Base-by-base conservation (phyloP, 306 rosid genomes). In the Elaeagnus macrophylla region DNA sequence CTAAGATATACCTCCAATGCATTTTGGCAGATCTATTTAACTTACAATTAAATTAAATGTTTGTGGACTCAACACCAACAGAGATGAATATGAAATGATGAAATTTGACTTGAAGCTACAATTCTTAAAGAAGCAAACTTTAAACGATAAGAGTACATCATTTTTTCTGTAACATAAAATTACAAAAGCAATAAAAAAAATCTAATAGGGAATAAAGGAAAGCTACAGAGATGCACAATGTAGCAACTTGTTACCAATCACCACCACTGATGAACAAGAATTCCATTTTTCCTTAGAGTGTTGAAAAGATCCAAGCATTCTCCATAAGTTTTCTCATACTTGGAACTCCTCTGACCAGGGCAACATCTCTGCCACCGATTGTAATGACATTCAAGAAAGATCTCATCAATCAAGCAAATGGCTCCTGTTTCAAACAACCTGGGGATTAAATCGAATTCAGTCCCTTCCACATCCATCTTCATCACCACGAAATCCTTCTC, bases 391-490 rank as follows among this genome's bases (percentile, higher is more conserved):
- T 91, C 99, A 3, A 91, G 96, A 65, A 91, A 87, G 53, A 91
- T 59, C 84, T 91, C 99, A 9, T 91, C 99, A 6, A 91, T 69
- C 87, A 86, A 67, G 68, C 96, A 91, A 7, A 91, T 86, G 1
- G 99, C 96, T 42, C 99, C 99, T 0, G 96, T 82, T 66, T 91
- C 83, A 20, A 83, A 70, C 73, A 91, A 66, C 53, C 83, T 80
- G 0, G 99, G 96, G 57, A 87, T 87, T 70, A 91, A 71, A 65
- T 91, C 93, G 10, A 91, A 87, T 39, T 87, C 99, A 0, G 99
- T 84, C 65, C 99, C 96, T 69, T 91, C 99, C 51, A 91, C 96
- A 65, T 91, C 99, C 99, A 91, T 87, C 69, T 91, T 91, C 95
- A 91, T 80, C 85, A 91, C 99, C 68, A 86, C 96, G 64, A 80